phyloP scores from a whole-genome alignment of 768 basidiomycete genomes.

The Amanita thiersii region DNA sequence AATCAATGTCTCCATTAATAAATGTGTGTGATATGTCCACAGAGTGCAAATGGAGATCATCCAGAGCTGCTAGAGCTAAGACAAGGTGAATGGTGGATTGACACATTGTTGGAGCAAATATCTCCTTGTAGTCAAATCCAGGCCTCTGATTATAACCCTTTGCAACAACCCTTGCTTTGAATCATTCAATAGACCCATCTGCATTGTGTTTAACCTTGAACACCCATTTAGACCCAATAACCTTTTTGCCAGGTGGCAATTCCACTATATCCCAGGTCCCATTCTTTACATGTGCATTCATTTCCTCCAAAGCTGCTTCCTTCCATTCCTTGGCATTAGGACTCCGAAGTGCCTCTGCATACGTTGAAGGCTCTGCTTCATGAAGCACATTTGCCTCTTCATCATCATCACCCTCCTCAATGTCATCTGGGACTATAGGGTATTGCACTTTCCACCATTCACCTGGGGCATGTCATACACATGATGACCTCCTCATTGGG shows the following conservation, averaged over 20 bases:
- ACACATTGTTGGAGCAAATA: conserved; percentile 26
- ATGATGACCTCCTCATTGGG: background rate
- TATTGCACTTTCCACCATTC: conserved; percentile 9
- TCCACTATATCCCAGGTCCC: conserved; percentile 27
- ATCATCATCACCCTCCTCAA: conserved; percentile 8
- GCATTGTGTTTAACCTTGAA: conserved; percentile 32
- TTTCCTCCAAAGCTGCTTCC: conserved; percentile 20
- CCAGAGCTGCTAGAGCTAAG: conserved; percentile 18
- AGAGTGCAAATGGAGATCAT: conserved; percentile 18
- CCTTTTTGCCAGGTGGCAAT: conserved; percentile 21
- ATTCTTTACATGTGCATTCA: conserved; percentile 16
- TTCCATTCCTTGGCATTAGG: conserved; percentile 17
- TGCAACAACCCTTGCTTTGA: conserved; percentile 35
- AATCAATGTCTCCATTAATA: conserved; percentile 17
- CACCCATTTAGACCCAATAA: conserved; percentile 30
- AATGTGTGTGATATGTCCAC: conserved; percentile 21
- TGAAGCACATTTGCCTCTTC: conserved; percentile 8
- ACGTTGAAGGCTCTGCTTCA: conserved; percentile 13
- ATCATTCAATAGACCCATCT: conserved; percentile 27
- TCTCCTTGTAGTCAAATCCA: conserved; percentile 31
- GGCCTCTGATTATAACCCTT: conserved; percentile 28
- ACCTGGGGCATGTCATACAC: background rate
- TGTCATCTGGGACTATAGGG: conserved; percentile 3
- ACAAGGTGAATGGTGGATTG: background rate
- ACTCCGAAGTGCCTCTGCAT: conserved; percentile 14